These are phyloP conservation scores for Phialocephala subalpina DNA, from an alignment of 2,329 filamentous ascomycete species.

Conservation along the genomic window DNA sequence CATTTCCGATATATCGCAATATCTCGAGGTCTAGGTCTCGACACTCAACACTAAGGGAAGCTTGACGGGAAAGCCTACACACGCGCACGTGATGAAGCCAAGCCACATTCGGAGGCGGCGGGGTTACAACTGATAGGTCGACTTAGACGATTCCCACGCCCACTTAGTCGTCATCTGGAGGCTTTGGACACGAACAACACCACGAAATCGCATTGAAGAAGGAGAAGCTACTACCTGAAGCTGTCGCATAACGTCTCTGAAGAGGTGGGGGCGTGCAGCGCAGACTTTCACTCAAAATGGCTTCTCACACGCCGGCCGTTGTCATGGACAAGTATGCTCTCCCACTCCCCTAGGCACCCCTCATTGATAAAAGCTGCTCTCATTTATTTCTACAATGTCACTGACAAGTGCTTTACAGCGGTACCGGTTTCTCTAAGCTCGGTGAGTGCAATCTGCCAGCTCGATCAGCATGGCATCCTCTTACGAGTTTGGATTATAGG, in stretches of 20 bases:
- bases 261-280: slow-evolving; percentile 37
- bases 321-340: slow-evolving; percentile 99
- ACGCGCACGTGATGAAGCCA: slow-evolving; percentile 11
- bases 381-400: slow-evolving; percentile 16
- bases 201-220: slow-evolving; percentile 22
- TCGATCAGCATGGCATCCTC: not conserved
- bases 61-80: not conserved
- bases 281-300: slow-evolving; percentile 68
- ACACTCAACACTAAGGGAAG: not conserved
- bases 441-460: slow-evolving; percentile 63
- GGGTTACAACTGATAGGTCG: slow-evolving; percentile 21
- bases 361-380: not conserved
- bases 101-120: slow-evolving; percentile 17
- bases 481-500: slow-evolving; percentile 58
- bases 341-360: slow-evolving; percentile 40
- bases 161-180: slow-evolving; percentile 35
- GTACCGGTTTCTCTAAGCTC: slow-evolving; percentile 99
- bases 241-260: slow-evolving; percentile 41
- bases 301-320: slow-evolving; percentile 99
- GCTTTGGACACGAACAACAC: slow-evolving; percentile 18
- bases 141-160: slow-evolving; percentile 32
- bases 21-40: not conserved
- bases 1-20: not conserved
- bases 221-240: slow-evolving; percentile 23
- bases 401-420: slow-evolving; percentile 65